Evolutionary conservation across 1,139 yeast species (phyloP).

Genomic region (Sugiyamaella japonica): DNA sequence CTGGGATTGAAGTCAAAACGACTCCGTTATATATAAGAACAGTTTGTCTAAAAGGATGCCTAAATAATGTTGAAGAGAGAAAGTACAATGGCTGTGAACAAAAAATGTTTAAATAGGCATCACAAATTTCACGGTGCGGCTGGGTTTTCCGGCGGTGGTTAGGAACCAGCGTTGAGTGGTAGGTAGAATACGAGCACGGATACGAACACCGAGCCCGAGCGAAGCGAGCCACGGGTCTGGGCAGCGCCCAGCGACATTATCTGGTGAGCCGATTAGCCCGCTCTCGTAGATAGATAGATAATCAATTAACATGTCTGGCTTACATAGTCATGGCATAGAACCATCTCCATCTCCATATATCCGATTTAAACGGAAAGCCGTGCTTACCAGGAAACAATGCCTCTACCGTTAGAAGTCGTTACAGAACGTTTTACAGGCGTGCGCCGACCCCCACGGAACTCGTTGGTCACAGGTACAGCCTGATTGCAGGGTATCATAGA

Average conservation of each 20-base stretch:
- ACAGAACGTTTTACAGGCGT: too few relatives aligned
- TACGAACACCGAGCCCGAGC: neutral
- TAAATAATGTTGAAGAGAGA: slow-evolving; percentile 9
- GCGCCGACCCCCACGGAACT: too few relatives aligned
- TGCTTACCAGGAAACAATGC: too few relatives aligned
- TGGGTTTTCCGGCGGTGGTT: neutral
- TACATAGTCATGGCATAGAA: too few relatives aligned
- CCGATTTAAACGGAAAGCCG: neutral
- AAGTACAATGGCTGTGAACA: neutral
- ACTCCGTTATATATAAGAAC: slow-evolving; percentile 21
- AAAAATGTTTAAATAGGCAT: neutral
- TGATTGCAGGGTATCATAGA: too few relatives aligned
- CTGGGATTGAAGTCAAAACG: slow-evolving; percentile 17
- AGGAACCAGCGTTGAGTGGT: neutral
- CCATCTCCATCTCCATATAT: too few relatives aligned
- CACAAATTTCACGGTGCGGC: slow-evolving; percentile 2
- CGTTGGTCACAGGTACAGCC: too few relatives aligned
- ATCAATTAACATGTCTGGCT: too few relatives aligned
- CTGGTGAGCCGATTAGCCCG: too few relatives aligned
- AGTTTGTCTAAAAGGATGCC: slow-evolving; percentile 29
- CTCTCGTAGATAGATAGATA: too few relatives aligned
- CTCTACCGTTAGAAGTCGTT: too few relatives aligned
- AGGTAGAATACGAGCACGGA: too few relatives aligned
- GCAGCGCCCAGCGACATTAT: slow-evolving; percentile 7
- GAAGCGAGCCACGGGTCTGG: neutral